These are phyloP conservation scores for Moricandia arvensis DNA, from an alignment of 345 rosid species.

Conservation along the genomic window DNA sequence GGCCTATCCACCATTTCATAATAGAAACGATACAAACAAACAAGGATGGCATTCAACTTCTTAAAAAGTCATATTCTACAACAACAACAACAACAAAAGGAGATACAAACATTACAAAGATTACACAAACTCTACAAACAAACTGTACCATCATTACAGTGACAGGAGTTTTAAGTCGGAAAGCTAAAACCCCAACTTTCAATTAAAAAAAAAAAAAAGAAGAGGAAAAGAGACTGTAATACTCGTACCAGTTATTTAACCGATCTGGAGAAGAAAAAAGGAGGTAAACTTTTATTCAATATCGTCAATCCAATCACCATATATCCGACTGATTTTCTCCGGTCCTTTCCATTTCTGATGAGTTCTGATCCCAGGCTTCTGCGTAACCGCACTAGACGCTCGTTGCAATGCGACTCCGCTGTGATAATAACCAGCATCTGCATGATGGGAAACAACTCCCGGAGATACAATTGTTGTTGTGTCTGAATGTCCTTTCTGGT, in stretches of 20 bases:
- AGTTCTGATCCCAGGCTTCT: slow-evolving; percentile 80
- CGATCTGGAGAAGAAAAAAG: neutral
- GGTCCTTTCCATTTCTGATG: slow-evolving; percentile 99
- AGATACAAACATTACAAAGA: slow-evolving; percentile 30
- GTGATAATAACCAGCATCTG: slow-evolving; percentile 56
- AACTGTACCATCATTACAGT: slow-evolving; percentile 28
- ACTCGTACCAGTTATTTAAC: slow-evolving; percentile 3
- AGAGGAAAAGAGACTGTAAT: neutral
- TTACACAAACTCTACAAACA: slow-evolving; percentile 35
- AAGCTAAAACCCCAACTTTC: slow-evolving; percentile 7
- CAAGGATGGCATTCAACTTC: neutral
- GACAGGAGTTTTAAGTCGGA: slow-evolving; percentile 7
- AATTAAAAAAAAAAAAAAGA: neutral
- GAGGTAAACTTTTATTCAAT: slow-evolving; percentile 47
- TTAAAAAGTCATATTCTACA: slow-evolving; percentile 27
- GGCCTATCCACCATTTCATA: too few species aligned
- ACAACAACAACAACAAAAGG: slow-evolving; percentile 8
- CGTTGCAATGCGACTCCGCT: slow-evolving; percentile 72
- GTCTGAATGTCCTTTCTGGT: slow-evolving; percentile 57
- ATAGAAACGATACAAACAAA: slow-evolving; percentile 6
- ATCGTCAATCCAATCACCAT: slow-evolving; percentile 99
- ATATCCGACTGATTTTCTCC: slow-evolving; percentile 91
- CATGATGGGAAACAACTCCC: slow-evolving; percentile 51
- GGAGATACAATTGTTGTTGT: slow-evolving; percentile 42
- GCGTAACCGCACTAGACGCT: slow-evolving; percentile 57